Percentiles rank a stretch among this genome's conserved stretches.
These are phyloP conservation scores for Trichomonas vaginalis DNA, from an alignment of 208 protist genomes.

Conservation along the genomic window DNA sequence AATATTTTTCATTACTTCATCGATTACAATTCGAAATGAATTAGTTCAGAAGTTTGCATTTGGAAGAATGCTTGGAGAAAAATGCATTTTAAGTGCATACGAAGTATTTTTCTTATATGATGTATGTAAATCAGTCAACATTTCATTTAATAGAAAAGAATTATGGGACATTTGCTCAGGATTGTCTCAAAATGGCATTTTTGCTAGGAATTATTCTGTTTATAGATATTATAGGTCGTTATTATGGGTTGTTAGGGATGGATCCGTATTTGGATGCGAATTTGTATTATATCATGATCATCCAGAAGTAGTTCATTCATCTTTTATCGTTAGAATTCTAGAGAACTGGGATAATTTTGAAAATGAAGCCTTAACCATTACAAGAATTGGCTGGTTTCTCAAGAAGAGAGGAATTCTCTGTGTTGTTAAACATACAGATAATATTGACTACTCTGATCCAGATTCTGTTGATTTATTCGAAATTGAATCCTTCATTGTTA, in stretches of 20 bases:
- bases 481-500: not conserved
- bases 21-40: not conserved
- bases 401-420: not conserved
- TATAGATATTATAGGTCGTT: not conserved
- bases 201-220: not conserved
- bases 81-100: not conserved
- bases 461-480: not conserved
- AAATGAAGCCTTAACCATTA: not conserved
- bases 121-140: not conserved
- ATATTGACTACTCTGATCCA: not conserved
- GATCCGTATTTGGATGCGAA: not conserved
- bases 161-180: not conserved
- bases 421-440: not conserved
- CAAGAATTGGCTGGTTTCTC: not conserved
- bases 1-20: not conserved
- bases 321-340: not conserved
- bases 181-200: not conserved
- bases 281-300: not conserved
- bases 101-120: not conserved
- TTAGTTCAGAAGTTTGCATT: not conserved
- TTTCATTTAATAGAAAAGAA: not conserved
- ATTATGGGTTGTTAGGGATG: not conserved
- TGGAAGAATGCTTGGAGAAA: not conserved
- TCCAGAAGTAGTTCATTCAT: not conserved
- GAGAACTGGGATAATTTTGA: not conserved